Evolutionary conservation across 441 rosid genomes (phyloP), one percentile per base, ranked within the genome.

Genomic region (Manihot esculenta): DNA sequence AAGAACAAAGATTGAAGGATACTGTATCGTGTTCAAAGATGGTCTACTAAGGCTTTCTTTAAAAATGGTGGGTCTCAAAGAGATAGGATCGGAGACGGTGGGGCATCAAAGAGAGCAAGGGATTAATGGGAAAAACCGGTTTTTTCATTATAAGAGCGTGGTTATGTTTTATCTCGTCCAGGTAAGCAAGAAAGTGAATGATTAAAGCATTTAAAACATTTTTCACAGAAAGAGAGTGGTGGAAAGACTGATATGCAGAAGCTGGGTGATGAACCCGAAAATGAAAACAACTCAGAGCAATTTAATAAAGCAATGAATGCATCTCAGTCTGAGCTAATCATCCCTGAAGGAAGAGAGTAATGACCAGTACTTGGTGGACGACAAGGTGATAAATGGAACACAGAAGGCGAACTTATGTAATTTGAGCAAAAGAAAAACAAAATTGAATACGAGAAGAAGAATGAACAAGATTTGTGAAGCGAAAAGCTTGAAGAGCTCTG

Each of bases 91-190:
- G 24, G 24, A 4, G 17, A 6, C 7, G 20, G 55, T 33, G 63
- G 72, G 64, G 61, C 8, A 35, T 7, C 38, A 20, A 20, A 2
- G 23, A 55, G 11, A 15, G 10, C 21, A 62, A n/a, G 58, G 57
- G 59, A 72, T 72, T 74, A 71, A 71, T 68, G 79, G 69, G 30
- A 13, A 54, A 67, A 66, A 21, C 7, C 54, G 66, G 1, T 48
- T 12, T 24, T 61, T 48, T 3, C 42, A 26, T 38, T 23, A 68
- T 55, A 41, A 21, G 38, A 9, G 61, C 10, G 27, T 42, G 24
- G 26, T 50, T 18, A n/a, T n/a, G 18, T 64, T 35, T 33, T 41
- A 33, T 48, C 20, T 14, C 5, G 64, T 58, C 41, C 12, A 66
- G 42, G 23, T 47, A 64, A 53, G 45, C 15, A 42, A 63, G 68